Percentiles rank a stretch among this genome's conserved stretches.
These are phyloP conservation scores for Exophiala xenobiotica DNA, from an alignment of 2,329 filamentous ascomycete species.

Conservation along the genomic window DNA sequence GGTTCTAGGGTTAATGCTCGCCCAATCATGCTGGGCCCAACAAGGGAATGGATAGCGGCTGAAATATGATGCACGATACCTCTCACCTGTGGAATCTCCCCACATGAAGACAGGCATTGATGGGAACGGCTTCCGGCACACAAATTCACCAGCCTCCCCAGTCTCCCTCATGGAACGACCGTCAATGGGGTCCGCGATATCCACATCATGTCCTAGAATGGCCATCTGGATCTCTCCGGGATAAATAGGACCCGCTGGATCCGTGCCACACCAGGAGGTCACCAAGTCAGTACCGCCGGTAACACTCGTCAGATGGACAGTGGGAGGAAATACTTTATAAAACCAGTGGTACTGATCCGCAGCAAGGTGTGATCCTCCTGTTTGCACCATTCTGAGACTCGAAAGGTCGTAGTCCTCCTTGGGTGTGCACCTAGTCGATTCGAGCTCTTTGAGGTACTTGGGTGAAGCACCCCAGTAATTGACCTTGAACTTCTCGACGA, in stretches of 20 bases:
- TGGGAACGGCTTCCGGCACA: slow-evolving; percentile 8
- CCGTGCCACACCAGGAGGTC: slow-evolving; percentile 40
- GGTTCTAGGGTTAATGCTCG: slow-evolving; percentile 1
- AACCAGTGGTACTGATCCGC: slow-evolving; percentile 47
- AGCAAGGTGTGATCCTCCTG: slow-evolving; percentile 44
- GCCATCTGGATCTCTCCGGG: slow-evolving; percentile 46
- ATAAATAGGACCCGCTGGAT: slow-evolving; percentile 43
- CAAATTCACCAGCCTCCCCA: slow-evolving; percentile 63
- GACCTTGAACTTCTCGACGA: slow-evolving; percentile 38
- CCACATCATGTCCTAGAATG: slow-evolving; percentile 9
- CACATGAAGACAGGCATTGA: slow-evolving; percentile 9
- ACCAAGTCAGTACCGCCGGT: slow-evolving; percentile 48
- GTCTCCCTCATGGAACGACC: slow-evolving; percentile 15
- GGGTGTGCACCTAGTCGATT: slow-evolving; percentile 27
- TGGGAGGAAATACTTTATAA: slow-evolving; percentile 40
- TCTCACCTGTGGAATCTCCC: slow-evolving; percentile 30
- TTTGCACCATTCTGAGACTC: slow-evolving; percentile 44
- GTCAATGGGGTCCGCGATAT: slow-evolving; percentile 5
- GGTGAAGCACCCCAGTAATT: slow-evolving; percentile 46
- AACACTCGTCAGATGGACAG: slow-evolving; percentile 41
- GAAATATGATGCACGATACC: slow-evolving; percentile 46
- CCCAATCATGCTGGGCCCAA: slow-evolving; percentile 24
- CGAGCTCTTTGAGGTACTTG: slow-evolving; percentile 44
- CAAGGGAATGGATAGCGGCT: slow-evolving; percentile 34
- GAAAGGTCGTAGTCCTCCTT: slow-evolving; percentile 39